Conservation (phyloP, 2,329 filamentous ascomycete genomes). For the Fusarium sacchari region DNA sequence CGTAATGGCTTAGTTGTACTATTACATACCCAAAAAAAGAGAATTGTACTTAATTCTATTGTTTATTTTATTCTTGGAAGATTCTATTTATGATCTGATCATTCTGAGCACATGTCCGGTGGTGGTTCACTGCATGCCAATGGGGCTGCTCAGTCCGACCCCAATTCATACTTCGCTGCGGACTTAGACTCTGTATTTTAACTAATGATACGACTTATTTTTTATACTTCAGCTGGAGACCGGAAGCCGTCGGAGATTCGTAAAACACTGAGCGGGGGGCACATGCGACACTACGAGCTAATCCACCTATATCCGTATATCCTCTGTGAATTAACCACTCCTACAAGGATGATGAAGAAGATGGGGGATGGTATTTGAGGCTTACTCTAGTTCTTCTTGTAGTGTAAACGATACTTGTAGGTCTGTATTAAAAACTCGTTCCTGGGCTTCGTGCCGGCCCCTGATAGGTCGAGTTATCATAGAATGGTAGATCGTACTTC, state of each 20-base stretch:
- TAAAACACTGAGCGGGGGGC: background rate
- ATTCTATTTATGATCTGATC: background rate
- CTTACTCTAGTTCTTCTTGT: too few relatives aligned
- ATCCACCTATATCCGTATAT: background rate
- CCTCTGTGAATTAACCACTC: background rate
- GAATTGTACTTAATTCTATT: accelerated
- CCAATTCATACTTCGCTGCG: background rate
- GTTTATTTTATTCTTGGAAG: background rate
- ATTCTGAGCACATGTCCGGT: too few relatives aligned
- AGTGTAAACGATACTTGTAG: too few relatives aligned
- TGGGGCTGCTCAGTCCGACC: background rate
- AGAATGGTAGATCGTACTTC: too few relatives aligned
- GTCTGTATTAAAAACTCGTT: too few relatives aligned
- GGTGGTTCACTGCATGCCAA: too few relatives aligned
- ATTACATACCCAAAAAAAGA: accelerated
- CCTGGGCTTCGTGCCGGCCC: too few relatives aligned
- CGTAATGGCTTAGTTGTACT: too few relatives aligned
- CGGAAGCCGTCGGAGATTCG: background rate
- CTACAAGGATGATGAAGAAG: background rate
- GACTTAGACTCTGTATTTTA: background rate
- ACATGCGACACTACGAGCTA: background rate
- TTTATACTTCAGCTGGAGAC: background rate
- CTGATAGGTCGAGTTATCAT: too few relatives aligned
- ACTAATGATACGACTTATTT: background rate
- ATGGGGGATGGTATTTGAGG: too few relatives aligned